Conservation (phyloP, 106 monocot genomes). For the Allium fistulosum region DNA sequence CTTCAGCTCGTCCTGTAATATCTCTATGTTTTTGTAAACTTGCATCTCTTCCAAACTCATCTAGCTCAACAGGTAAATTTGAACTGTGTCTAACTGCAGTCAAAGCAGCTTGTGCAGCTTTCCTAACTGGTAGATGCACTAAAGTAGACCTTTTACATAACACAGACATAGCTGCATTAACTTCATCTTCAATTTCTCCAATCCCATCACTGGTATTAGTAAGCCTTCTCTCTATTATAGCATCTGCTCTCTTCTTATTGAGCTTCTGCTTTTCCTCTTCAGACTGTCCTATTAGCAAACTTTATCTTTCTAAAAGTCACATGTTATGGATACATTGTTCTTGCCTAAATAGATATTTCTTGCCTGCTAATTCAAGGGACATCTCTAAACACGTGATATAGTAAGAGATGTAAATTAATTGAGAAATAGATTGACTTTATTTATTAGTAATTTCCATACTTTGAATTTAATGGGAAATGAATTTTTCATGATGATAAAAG, state of each 20-base stretch:
- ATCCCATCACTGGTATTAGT: constrained; percentile 52
- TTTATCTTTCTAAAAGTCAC: constrained; percentile 90
- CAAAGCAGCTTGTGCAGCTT: constrained; percentile 63
- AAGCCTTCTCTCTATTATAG: constrained; percentile 46
- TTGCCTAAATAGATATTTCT: constrained; percentile 80
- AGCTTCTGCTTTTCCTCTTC: constrained; percentile 93
- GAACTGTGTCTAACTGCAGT: constrained; percentile 47
- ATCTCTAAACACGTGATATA: constrained; percentile 63
- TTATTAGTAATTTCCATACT: too few relatives aligned
- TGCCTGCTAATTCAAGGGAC: constrained; percentile 55
- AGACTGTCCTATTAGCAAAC: constrained; percentile 67
- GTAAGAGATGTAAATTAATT: too few relatives aligned
- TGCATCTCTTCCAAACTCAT: constrained; percentile 89
- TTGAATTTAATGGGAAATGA: too few relatives aligned
- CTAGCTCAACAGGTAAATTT: constrained; percentile 54
- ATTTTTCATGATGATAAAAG: too few relatives aligned
- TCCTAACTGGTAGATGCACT: constrained; percentile 35
- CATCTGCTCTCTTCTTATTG: constrained; percentile 54
- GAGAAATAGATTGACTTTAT: too few relatives aligned
- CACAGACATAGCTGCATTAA: constrained; percentile 62
- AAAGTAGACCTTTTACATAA: constrained; percentile 49
- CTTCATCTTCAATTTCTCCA: constrained; percentile 53
- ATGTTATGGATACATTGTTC: constrained; percentile 62
- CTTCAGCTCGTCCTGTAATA: constrained; percentile 46
- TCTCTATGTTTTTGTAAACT: constrained; percentile 66